These are phyloP conservation scores for Catunica adiposa DNA, from an alignment of 2,329 filamentous ascomycete genomes.

Conservation along the genomic window DNA sequence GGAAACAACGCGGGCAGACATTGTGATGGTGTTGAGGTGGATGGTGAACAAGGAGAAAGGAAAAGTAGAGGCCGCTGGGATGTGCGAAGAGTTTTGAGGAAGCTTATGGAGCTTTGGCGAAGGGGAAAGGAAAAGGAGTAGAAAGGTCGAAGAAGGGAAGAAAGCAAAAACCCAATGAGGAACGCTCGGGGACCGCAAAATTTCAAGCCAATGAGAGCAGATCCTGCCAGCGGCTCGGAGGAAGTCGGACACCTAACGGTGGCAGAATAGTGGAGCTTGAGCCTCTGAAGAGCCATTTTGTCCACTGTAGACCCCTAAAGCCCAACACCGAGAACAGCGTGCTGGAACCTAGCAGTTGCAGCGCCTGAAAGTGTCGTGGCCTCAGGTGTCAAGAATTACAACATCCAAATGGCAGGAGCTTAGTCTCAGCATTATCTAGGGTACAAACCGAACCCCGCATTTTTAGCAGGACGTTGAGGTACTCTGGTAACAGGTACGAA, in stretches of 20 bases:
- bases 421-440: conserved; percentile 7
- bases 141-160: conserved; percentile 14
- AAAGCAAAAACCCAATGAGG: conserved; percentile 15
- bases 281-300: conserved; percentile 2
- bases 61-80: conserved; percentile 15
- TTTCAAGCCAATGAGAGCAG: conserved; percentile 15
- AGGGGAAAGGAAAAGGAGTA: conserved; percentile 15
- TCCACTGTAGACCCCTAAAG: background rate
- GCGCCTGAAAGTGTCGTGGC: conserved; percentile 11
- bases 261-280: conserved; percentile 15
- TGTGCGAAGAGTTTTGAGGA: conserved; percentile 15
- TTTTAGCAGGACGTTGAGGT: conserved; percentile 10
- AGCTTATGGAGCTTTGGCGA: conserved; percentile 16
- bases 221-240: conserved; percentile 14
- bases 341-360: background rate
- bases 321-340: conserved; percentile 8
- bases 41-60: conserved; percentile 15
- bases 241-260: conserved; percentile 15
- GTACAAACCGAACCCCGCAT: conserved; percentile 14
- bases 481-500: conserved; percentile 8
- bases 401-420: background rate
- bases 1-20: conserved; percentile 15
- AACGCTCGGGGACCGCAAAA: conserved; percentile 16
- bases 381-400: conserved; percentile 13
- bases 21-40: conserved; percentile 15